Evolutionary conservation across 768 basidiomycete species (phyloP), one percentile per base, ranked within the genome.

Genomic region (Pholiota conissans): DNA sequence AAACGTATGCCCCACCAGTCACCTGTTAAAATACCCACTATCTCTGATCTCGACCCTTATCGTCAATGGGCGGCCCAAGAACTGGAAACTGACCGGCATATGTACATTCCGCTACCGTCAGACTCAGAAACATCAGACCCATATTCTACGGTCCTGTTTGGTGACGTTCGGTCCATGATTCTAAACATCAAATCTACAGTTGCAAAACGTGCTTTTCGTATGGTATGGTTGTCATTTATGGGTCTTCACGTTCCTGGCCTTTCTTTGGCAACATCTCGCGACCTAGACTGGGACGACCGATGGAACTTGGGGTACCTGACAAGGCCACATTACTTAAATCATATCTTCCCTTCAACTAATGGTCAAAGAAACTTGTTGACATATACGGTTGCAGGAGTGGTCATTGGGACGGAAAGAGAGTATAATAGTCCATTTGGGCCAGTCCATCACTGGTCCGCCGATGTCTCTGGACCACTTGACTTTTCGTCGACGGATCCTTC

Each of bases 181-280:
- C 69, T 91, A 45, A 60, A 76, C 48, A 57, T 89, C 45, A 71
- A 68, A 13, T 76, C 79, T 16, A 58, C 63, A 11, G 69, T 64
- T 26, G 81, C 83, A 0, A 84, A 83, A 72, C 63, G 80, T 37
- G 75, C 78, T 6, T 84, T 93, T 61, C 84, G 91, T 3, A 66
- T 85, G 42, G 79, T 83, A 22, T 93, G 87, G 87, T 73, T 94
- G 10, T 84, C 85, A 6, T 74, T 87, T 65, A 70, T 87, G 34
- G 90, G 92, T 20, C 78, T 93, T 27, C 81, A 87, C 63, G 73
- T 91, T 27, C 91, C 92, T 39, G 89, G 88, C 1, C 79, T 91
- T 64, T 65, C 76, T 24, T 61, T 71, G 20, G 76, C 76, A 2
- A 46, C 64, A 3, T 56, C 59, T 26, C 27, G 35, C 4, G 65